Conservation (phyloP, 495 filamentous ascomycete species). For the Aspergillus nanangensis region DNA sequence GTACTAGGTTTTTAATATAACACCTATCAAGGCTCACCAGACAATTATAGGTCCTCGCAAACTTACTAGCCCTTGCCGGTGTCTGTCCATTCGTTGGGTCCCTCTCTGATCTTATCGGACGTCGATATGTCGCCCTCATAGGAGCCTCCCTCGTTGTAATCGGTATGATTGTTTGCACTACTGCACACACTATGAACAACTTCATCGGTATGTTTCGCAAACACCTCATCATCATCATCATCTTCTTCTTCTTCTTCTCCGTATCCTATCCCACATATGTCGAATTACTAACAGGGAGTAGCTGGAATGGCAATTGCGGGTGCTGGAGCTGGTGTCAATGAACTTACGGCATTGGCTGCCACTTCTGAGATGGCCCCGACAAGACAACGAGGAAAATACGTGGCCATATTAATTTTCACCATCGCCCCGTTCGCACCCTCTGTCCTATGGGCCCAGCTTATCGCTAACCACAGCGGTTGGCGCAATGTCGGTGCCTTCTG, state of each 20-base stretch:
- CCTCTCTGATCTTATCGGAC: conserved; percentile 64
- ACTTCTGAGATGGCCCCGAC: conserved; percentile 68
- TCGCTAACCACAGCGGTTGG: conserved; percentile 56
- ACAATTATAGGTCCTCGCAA: conserved; percentile 46
- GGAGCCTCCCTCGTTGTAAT: conserved; percentile 56
- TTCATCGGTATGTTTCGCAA: conserved; percentile 57
- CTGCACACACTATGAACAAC: conserved; percentile 60
- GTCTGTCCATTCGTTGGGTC: conserved; percentile 71
- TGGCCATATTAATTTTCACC: conserved; percentile 62
- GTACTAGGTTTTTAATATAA: no score
- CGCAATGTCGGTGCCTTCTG: conserved; percentile 60
- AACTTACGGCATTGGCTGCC: conserved; percentile 63
- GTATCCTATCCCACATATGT: no score
- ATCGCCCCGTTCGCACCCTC: conserved; percentile 66
- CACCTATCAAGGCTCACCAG: no score
- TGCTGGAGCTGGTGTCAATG: conserved; percentile 59
- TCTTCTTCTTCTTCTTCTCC: conserved; percentile 11
- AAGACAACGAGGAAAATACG: conserved; percentile 62
- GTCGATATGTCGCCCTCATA: conserved; percentile 61
- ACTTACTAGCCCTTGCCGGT: conserved; percentile 62
- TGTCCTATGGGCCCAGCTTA: conserved; percentile 67
- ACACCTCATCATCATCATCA: background rate
- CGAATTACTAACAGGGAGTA: conserved; percentile 30
- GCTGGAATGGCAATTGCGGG: conserved; percentile 60
- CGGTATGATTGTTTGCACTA: conserved; percentile 63